Evolutionary conservation across 345 rosid species (phyloP).

Genomic region (Stellera chamaejasme): DNA sequence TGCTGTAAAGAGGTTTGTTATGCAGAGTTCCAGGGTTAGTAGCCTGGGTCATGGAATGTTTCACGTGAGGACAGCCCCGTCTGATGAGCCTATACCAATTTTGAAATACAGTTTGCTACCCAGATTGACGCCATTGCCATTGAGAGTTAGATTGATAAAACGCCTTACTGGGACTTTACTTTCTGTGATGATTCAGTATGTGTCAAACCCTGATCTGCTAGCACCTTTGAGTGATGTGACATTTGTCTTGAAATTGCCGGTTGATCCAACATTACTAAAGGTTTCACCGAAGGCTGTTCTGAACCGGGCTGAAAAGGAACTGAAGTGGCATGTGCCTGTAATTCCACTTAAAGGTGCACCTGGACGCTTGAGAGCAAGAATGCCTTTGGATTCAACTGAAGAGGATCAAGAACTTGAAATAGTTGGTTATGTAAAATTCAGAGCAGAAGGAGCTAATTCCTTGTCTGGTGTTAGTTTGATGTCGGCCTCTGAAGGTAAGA

Average conservation of each 20-base stretch:
- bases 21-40: conserved; percentile 66
- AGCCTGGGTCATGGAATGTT: conserved; percentile 87
- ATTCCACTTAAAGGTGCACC: conserved; percentile 67
- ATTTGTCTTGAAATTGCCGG: conserved; percentile 80
- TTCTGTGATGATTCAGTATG: conserved; percentile 96
- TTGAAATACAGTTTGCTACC: conserved; percentile 87
- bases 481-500: conserved; percentile 74
- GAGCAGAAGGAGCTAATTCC: conserved; percentile 49
- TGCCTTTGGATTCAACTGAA: conserved; percentile 69
- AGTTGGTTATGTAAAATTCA: conserved; percentile 67
- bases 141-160: conserved; percentile 76
- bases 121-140: conserved; percentile 74
- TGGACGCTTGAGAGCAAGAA: conserved; percentile 70
- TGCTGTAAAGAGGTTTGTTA: conserved; percentile 65
- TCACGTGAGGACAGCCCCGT: conserved; percentile 83
- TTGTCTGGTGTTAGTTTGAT: conserved; percentile 61
- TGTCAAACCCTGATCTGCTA: conserved; percentile 67
- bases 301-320: conserved; percentile 74
- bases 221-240: conserved; percentile 64
- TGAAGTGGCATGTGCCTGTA: conserved; percentile 91
- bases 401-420: conserved; percentile 76
- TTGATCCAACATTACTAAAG: conserved; percentile 87
- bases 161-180: conserved; percentile 87
- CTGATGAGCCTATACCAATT: conserved; percentile 86
- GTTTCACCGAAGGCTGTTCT: conserved; percentile 90